Percentiles rank a stretch among this genome's conserved stretches.
Evolutionary conservation across 2,329 filamentous ascomycete species (phyloP).

Genomic region (Periconia macrospinosa): DNA sequence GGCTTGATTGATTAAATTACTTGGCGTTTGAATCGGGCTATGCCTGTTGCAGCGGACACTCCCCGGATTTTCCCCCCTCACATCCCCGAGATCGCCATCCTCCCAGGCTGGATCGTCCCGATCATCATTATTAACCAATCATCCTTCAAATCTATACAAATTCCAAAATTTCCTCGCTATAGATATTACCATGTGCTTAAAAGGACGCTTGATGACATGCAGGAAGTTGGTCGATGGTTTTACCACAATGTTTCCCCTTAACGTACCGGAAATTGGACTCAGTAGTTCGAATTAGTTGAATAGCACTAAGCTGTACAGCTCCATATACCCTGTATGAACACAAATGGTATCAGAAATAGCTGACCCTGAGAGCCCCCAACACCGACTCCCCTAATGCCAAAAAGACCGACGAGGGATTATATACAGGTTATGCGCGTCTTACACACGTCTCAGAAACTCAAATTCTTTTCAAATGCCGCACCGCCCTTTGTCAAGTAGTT

Average conservation of each 20-base stretch:
- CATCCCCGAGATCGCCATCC: background rate
- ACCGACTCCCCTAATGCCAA: background rate
- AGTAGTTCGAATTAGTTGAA: too few relatives aligned
- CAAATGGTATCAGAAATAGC: background rate
- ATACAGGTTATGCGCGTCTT: background rate
- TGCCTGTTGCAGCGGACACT: background rate
- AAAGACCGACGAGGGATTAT: background rate
- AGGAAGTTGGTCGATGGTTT: too few relatives aligned
- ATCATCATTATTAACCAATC: too few relatives aligned
- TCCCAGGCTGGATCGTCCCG: background rate
- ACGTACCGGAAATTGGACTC: too few relatives aligned
- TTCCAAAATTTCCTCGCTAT: too few relatives aligned
- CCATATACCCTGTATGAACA: background rate
- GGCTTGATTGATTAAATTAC: background rate
- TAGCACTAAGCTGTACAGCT: background rate
- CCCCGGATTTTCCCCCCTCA: background rate
- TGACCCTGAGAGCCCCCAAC: background rate
- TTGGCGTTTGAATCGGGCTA: slow-evolving; percentile 2
- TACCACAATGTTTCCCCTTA: too few relatives aligned
- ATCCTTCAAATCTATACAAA: too few relatives aligned
- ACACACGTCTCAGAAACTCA: slow-evolving; percentile 14
- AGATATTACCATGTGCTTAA: too few relatives aligned
- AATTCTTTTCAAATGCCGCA: slow-evolving; percentile 19
- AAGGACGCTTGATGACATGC: too few relatives aligned
- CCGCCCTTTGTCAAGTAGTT: slow-evolving; percentile 23